Base-by-base conservation (phyloP, 345 rosid genomes). In the Camelina hispida region DNA sequence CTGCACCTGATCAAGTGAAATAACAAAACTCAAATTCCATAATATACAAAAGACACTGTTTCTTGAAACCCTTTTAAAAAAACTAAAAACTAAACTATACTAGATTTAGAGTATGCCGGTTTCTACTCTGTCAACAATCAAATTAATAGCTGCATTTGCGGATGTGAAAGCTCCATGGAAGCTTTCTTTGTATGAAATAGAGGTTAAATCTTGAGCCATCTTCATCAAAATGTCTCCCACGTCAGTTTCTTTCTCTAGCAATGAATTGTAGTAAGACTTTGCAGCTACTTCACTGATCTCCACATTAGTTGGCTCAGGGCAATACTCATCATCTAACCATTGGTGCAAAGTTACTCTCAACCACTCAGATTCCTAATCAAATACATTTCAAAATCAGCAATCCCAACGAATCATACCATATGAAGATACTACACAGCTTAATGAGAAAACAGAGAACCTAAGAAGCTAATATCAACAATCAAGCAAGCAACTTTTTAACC, bases 241-340 rank as follows among this genome's bases (percentile, higher is more conserved):
- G 62, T 91, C 97, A 3, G 84, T 81, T 74, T 77, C 79, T 73
- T 86, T 83, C 81, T 79, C 83, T 17, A 87, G 40, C 83, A 91
- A 75, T 16, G 93, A 91, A 47, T 56, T 35, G 71, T 85, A 80
- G 71, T 77, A 84, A 0, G 94, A 84, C 37, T 47, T 68, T 0
- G 97, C 90, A 62, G 97, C 96, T 66, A 91, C 90, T 56, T 85
- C 30, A 71, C 94, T 91, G 80, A 93, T 89, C 73, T 85, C 85
- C 7, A 85, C 85, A 76, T 91, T 93, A n/a, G 94, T 93, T 66
- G 87, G 86, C 85, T 91, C 98, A 10, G 97, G 98, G 71, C 97
- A 93, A 80, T 89, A 93, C 78, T 93, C 98, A 76, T 91, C 98
- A 68, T 93, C 97, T 67, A 93, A 78, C 98, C 97, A 93, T 78